Percentiles rank a stretch among this genome's conserved stretches.
phyloP scores from a whole-genome alignment of 73 alveolate species.

The Tetrahymena malaccensis region DNA sequence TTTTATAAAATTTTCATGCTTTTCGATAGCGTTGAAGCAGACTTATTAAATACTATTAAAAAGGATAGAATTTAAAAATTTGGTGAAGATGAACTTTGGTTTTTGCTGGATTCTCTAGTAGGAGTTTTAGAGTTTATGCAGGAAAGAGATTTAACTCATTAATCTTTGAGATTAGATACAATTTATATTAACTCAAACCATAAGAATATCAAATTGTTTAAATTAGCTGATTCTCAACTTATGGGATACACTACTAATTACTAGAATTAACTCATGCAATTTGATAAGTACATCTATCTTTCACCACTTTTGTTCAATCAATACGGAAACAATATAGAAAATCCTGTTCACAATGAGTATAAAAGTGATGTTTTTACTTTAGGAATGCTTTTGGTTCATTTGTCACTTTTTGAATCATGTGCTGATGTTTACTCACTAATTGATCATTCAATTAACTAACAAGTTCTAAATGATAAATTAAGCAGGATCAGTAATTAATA shows the following conservation, averaged over 20 bases:
- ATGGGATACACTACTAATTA: neutral
- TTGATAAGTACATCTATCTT: neutral
- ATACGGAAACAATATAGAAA: neutral
- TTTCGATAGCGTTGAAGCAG: neutral
- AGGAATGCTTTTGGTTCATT: constrained; percentile 23
- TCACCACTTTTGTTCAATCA: neutral
- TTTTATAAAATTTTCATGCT: neutral
- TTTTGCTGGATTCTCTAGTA: neutral
- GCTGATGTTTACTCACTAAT: constrained; percentile 5
- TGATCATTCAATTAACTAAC: neutral
- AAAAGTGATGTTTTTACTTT: constrained; percentile 37
- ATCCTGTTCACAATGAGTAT: constrained; percentile 21
- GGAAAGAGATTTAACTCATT: neutral
- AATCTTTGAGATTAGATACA: neutral
- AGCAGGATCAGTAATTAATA: neutral
- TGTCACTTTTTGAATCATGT: constrained; percentile 11
- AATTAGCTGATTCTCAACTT: neutral
- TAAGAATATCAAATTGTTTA: neutral
- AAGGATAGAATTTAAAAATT: neutral
- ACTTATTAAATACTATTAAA: neutral
- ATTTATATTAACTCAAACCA: neutral
- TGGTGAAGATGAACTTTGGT: neutral
- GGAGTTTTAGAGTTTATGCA: neutral
- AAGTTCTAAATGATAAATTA: neutral
- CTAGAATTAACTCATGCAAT: neutral